Base-by-base conservation (phyloP, 108 stramenopile genomes). In the Schizochytrium sp. region DNA sequence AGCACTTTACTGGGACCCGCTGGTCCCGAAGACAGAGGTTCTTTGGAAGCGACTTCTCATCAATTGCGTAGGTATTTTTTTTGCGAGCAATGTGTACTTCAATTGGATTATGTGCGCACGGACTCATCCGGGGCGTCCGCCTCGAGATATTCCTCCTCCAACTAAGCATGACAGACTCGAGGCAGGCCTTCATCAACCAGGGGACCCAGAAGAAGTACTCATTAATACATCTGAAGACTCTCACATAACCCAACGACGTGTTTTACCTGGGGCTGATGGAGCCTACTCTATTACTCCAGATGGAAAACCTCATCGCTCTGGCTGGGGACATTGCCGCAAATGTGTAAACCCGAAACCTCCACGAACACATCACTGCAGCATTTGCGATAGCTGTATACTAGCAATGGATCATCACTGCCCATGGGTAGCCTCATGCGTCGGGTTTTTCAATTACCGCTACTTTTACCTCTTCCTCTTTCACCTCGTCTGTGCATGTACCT, bases 401-500 rank as follows among this genome's bases (percentile, higher is more conserved):
- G 53, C 53, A n/a, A 83, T 83, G 76, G 76, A 83, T 53, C 94
- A 94, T 87, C 93, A 94, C 91, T 98, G 98, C 92, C 97, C 98
- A n/a, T 98, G 98, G 98, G 97, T 98, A 60, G 98, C 98, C 95
- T 98, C 99, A 92, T 98, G 98, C 93, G 97, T 99, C 38, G 99
- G 98, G 58, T 95, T 97, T 88, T 95, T 96, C 57, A 99, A 99
- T 92, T 98, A 99, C 96, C 98, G 98, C 94, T 97, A 97, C 92
- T 99, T 99, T 94, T 87, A 99, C 72, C 94, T 98, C 15, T 99
- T 99, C 94, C 92, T 98, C 69, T 95, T 97, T 83, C 99, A 98
- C 94, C 97, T 98, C 38, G 97, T 92, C 69, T 46, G 96, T n/a
- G 94, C 96, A 46, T 97, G 97, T 90, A 41, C 94, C 49, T 99